Base-by-base conservation (phyloP, 805 yeast genomes). In the Metschnikowia arizonensis region DNA sequence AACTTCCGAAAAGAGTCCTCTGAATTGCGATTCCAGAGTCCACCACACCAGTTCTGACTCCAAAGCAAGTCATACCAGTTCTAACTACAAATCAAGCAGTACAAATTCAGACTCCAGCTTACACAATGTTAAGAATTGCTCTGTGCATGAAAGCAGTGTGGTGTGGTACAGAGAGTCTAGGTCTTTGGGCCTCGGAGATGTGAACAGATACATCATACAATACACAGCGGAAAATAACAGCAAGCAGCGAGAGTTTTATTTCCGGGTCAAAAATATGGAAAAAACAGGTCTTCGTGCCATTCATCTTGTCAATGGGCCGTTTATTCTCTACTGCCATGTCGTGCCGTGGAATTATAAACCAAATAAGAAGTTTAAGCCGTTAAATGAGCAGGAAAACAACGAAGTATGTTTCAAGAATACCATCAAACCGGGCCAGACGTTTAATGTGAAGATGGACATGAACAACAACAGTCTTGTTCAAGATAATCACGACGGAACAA, bases 371-470 rank as follows among this genome's bases (percentile, higher is more conserved):
- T 68, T 68, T 40, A 31, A 21, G 43, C 67, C 69, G 12, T 56
- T 54, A 3, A 39, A 49, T 19, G 43, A 47, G 12, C 58, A 53
- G 21, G 24, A 15, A 6, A 59, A 60, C 34, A 51, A 54, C 29
- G 74, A 70, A 49, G 64, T 71, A 6, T 57, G 57, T 30, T 72
- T 67, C 53, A 59, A 61, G 23, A 69, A 70, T 49, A 62, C 66
- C 33, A 63, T 88, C 17, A 82, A 81, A 50, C 93, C 96, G 0
- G 87, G 85, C 19, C 85, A 82, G 54, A 70, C 80, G 5, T 85
- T 84, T 60, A 75, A 77, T 46, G 82, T 81, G 2, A 68, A 68
- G 46, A 65, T 87, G 21, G 54, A 62, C 14, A 59, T 85, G 53
- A 81, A 78, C 58, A 62, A 63, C 3, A 72, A 75, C 50, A 73